Percentiles rank a stretch among this genome's conserved stretches.
phyloP scores from a whole-genome alignment of 768 basidiomycete species.

The Astraeus odoratus region DNA sequence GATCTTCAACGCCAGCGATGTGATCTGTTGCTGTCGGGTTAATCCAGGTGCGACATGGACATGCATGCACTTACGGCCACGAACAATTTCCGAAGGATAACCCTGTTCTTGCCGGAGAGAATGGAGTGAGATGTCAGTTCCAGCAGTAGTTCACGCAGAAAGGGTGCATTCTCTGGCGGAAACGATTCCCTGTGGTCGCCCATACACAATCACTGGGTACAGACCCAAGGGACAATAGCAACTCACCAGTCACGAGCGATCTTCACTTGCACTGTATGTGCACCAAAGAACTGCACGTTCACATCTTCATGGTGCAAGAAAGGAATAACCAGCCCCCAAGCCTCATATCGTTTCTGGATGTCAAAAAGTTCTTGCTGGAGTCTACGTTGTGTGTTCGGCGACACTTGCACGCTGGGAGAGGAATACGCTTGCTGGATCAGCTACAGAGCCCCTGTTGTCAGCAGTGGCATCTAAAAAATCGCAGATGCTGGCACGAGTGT shows the following conservation, averaged over 20 bases:
- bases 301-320: slow-evolving; percentile 64
- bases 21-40: slow-evolving; percentile 37
- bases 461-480: slow-evolving; percentile 9
- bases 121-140: slow-evolving; percentile 64
- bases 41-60: slow-evolving; percentile 1
- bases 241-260: slow-evolving; percentile 86
- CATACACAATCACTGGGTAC: slow-evolving; percentile 1
- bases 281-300: slow-evolving; percentile 92
- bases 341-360: slow-evolving; percentile 68
- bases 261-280: slow-evolving; percentile 91
- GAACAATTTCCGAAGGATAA: slow-evolving; percentile 82
- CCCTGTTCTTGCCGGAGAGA: slow-evolving; percentile 48
- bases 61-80: slow-evolving; percentile 58
- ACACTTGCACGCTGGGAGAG: slow-evolving; percentile 38
- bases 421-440: slow-evolving; percentile 65
- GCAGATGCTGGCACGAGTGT: slow-evolving; percentile 21
- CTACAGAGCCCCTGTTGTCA: slow-evolving; percentile 29
- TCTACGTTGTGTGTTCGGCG: slow-evolving; percentile 53
- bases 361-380: slow-evolving; percentile 71
- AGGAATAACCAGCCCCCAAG: slow-evolving; percentile 80
- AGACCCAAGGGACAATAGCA: neutral
- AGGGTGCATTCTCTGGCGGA: slow-evolving; percentile 50
- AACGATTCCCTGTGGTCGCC: slow-evolving; percentile 56
- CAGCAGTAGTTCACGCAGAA: slow-evolving; percentile 61
- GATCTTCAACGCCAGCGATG: slow-evolving; percentile 66